phyloP scores from a whole-genome alignment of 2,329 filamentous ascomycete genomes.

The Monilinia vaccinii-corymbosi region DNA sequence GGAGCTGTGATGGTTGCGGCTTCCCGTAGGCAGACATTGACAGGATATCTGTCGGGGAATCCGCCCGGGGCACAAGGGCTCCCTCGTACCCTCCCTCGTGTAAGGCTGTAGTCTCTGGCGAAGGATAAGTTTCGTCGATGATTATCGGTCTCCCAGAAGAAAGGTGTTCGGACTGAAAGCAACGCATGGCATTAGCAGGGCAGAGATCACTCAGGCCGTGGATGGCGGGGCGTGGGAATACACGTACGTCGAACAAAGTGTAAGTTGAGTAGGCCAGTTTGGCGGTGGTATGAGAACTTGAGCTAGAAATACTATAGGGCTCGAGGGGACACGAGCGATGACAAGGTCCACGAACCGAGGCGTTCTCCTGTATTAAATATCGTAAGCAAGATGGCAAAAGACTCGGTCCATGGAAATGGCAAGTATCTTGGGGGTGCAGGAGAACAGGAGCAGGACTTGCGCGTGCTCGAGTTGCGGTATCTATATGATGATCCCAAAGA shows the following conservation, averaged over 20 bases:
- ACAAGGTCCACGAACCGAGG: background rate
- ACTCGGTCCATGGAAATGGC: constrained; percentile 13
- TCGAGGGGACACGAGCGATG: background rate
- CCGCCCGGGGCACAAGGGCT: constrained; percentile 28
- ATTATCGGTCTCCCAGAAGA: constrained; percentile 27
- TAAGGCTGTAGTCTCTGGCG: constrained; percentile 29
- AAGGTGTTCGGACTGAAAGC: constrained; percentile 24
- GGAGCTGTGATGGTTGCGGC: constrained; percentile 63
- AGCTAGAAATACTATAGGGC: constrained; percentile 1
- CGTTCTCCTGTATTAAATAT: constrained; percentile 5
- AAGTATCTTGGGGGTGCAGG: background rate
- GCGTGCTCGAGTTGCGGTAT: background rate
- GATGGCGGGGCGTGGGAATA: background rate
- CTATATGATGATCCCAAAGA: constrained; percentile 1
- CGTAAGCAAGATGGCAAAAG: background rate
- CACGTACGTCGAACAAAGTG: constrained; percentile 27
- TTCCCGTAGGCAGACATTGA: constrained; percentile 81
- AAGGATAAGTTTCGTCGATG: constrained; percentile 30
- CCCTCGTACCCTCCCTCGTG: constrained; percentile 31
- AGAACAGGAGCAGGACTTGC: background rate
- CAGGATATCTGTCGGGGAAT: constrained; percentile 34
- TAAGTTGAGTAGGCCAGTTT: constrained; percentile 31
- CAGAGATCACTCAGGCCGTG: background rate
- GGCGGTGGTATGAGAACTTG: constrained; percentile 19
- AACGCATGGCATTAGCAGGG: constrained; percentile 16